Evolutionary conservation across 129 eudicot genomes (phyloP), one percentile per base, ranked within the genome.

Genomic region (Lactuca saligna): DNA sequence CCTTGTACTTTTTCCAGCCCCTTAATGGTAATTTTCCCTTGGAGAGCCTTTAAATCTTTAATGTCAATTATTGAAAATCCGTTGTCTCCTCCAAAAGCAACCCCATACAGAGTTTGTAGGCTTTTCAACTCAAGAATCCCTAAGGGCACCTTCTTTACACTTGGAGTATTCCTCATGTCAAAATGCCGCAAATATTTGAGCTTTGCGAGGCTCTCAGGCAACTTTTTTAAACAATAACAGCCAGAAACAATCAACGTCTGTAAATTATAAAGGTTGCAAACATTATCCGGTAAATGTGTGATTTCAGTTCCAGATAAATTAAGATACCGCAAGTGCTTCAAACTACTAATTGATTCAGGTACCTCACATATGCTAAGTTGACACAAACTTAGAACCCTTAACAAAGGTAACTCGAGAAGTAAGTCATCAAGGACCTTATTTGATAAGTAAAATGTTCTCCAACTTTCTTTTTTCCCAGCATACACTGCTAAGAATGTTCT

Each of bases 401-500:
- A 51, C 37, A 62, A 13, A 5, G 57, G 61, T 50, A 72, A n/a
- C 13, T 60, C 5, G 1, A 38, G 70, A 37, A 78, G 61, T 14
- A 78, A 58, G 29, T 78, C 74, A 41, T 35, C 57, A 9, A 60
- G 6, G 44, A 76, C 48, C 35, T 66, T 61, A 39, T 66, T 74
- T 5, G 82, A 75, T 17, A 86, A 61, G 64, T 64, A 39, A 64
- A 35, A 61, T 16, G 12, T 12, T 0, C 20, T 13, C 55, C 57
- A 57, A 7, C 59, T 33, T 13, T 71, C 51, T 50, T 59, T 16
- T 33, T 3, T 3, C 57, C 41, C 58, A 25, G 59, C 68, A 37
- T 70, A 69, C 38, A 74, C 6, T 6, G 86, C 74, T 33, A 86
- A 49, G 59, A 83, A 75, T 2, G 86, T 83, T 10, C 86, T 63